Evolutionary conservation across 2,329 filamentous ascomycete genomes (phyloP).

Genomic region (Ramichloridium luteum): DNA sequence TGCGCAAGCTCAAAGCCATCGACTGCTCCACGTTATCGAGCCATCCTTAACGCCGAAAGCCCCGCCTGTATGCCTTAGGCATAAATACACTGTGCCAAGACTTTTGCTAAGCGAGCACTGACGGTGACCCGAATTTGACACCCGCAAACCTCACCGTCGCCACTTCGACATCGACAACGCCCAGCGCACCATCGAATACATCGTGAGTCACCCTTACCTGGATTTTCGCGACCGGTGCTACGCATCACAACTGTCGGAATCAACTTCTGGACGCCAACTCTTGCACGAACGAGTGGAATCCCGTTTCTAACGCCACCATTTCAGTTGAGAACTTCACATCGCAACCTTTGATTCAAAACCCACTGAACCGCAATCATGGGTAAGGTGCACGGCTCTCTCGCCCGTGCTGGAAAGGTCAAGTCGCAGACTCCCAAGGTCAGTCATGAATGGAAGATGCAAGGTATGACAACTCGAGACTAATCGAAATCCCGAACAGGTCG

Average conservation of each 20-base stretch:
- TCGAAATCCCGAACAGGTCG: conserved; percentile 46
- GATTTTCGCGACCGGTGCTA: too few species aligned
- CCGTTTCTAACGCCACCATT: conserved; percentile 1
- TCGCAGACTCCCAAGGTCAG: conserved; percentile 84
- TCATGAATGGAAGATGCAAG: conserved; percentile 14
- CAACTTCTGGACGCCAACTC: too few species aligned
- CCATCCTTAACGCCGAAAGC: too few species aligned
- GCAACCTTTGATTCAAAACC: conserved; percentile 3
- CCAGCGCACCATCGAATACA: background rate
- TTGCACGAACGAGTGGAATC: too few species aligned
- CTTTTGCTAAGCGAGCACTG: conserved; percentile 12
- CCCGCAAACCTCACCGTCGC: conserved; percentile 1
- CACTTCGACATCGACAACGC: background rate
- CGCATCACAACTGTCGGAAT: too few species aligned
- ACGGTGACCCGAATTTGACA: background rate
- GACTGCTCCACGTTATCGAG: conserved; percentile 2
- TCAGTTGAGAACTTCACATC: too few species aligned
- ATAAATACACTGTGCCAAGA: background rate
- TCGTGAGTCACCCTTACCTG: background rate
- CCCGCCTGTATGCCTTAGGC: background rate
- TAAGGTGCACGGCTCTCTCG: conserved; percentile 89
- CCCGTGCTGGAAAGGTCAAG: conserved; percentile 97
- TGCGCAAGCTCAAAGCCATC: conserved; percentile 4
- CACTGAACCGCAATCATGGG: conserved; percentile 55
- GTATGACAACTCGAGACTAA: conserved; percentile 3